Evolutionary conservation across 345 rosid species (phyloP).

Genomic region (Hypericum androsaemum): DNA sequence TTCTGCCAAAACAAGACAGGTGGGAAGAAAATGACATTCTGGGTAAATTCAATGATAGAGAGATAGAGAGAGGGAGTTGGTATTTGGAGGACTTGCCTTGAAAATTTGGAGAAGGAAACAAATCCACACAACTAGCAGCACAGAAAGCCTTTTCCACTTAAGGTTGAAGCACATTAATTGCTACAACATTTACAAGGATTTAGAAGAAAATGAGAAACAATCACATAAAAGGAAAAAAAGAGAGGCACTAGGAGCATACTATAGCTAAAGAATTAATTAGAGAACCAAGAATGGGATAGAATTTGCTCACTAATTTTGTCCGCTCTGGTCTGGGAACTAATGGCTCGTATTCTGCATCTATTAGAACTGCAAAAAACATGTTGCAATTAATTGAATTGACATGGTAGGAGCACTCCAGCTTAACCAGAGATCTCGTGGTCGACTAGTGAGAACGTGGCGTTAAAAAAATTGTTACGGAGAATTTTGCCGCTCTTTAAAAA

Average conservation of each 20-base stretch:
- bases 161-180: conserved; percentile 59
- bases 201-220: not conserved
- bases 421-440: too few species aligned
- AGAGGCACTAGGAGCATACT: not conserved
- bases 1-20: conserved; percentile 36
- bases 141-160: conserved; percentile 49
- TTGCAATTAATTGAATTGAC: too few species aligned
- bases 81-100: too few species aligned
- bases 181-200: conserved; percentile 33
- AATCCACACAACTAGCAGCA: conserved; percentile 50
- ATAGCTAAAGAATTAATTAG: not conserved
- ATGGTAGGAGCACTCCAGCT: too few species aligned
- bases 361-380: conserved; percentile 63
- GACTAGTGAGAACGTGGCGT: too few species aligned
- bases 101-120: conserved; percentile 58
- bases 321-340: conserved; percentile 61
- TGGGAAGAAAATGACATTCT: too few species aligned
- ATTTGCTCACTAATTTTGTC: conserved; percentile 40
- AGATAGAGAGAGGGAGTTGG: too few species aligned
- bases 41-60: too few species aligned
- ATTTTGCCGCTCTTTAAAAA: too few species aligned
- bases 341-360: conserved; percentile 67
- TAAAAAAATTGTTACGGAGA: too few species aligned
- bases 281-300: not conserved
- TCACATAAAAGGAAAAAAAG: too few species aligned